Conservation (phyloP, 495 filamentous ascomycete species). For the Corynascus novoguineensis region DNA sequence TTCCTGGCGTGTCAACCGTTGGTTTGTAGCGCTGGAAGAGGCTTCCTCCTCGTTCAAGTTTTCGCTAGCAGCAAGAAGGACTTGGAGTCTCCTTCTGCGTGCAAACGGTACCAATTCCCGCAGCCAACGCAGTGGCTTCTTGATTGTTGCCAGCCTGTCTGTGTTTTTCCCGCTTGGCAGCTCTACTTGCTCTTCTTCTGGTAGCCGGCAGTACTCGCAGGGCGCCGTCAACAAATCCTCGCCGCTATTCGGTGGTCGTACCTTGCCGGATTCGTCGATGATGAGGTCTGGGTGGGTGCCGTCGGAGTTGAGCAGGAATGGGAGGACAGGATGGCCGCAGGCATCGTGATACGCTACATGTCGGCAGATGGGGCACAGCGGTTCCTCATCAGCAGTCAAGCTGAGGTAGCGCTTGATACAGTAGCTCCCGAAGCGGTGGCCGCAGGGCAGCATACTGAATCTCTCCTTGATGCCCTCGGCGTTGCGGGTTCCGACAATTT, state of each 20-base stretch:
- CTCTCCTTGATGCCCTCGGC: slow-evolving; percentile 37
- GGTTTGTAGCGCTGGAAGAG: neutral
- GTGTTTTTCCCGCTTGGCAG: neutral
- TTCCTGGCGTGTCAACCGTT: neutral
- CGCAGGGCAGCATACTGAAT: slow-evolving; percentile 42
- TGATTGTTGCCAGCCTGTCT: neutral
- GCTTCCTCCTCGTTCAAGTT: neutral
- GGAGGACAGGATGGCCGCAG: slow-evolving; percentile 39
- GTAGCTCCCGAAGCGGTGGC: slow-evolving; percentile 40
- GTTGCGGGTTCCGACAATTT: slow-evolving; percentile 32
- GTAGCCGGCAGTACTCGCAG: slow-evolving; percentile 15
- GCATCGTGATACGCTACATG: slow-evolving; percentile 29
- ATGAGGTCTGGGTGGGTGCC: slow-evolving; percentile 1
- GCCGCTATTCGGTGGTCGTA: neutral
- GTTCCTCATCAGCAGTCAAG: slow-evolving; percentile 31
- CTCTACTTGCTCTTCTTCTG: neutral
- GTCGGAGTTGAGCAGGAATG: slow-evolving; percentile 10
- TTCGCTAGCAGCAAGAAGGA: neutral
- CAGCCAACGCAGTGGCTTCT: slow-evolving; percentile 9
- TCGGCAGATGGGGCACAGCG: slow-evolving; percentile 40
- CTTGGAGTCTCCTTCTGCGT: neutral
- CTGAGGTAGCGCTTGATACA: slow-evolving; percentile 45
- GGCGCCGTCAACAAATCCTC: neutral
- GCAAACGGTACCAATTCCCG: neutral
- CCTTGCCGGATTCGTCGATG: neutral